phyloP scores from a whole-genome alignment of 2,329 filamentous ascomycete species.

The Tolypocladium tundrense region DNA sequence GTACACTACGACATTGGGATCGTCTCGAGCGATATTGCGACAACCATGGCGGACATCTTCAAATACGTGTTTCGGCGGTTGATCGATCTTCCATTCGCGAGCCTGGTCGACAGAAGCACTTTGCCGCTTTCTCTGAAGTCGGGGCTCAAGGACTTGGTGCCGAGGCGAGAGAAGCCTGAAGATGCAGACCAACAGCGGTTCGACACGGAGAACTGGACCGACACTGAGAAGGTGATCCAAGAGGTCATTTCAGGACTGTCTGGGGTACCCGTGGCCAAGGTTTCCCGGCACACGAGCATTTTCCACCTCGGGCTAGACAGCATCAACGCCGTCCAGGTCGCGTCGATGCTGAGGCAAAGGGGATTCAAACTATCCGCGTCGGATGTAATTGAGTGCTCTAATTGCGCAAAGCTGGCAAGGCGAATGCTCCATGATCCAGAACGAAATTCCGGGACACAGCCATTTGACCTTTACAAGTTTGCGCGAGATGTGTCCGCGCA shows the following conservation, averaged over 20 bases:
- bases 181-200: conserved; percentile 5
- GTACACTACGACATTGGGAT: conserved; percentile 51
- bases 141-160: conserved; percentile 11
- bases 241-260: conserved; percentile 50
- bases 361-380: conserved; percentile 52
- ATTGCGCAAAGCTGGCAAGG: conserved; percentile 27
- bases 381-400: conserved; percentile 61
- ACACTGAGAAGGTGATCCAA: conserved; percentile 42
- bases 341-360: conserved; percentile 50
- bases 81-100: conserved; percentile 16
- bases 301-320: conserved; percentile 87
- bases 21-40: conserved; percentile 16
- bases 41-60: conserved; percentile 19
- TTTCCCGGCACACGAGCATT: conserved; percentile 58
- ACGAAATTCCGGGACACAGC: background rate
- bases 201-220: conserved; percentile 31
- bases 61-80: conserved; percentile 16
- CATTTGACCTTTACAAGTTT: conserved; percentile 32
- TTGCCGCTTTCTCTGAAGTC: conserved; percentile 12
- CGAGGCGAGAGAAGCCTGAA: conserved; percentile 10
- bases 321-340: conserved; percentile 75
- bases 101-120: conserved; percentile 5
- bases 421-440: conserved; percentile 11
- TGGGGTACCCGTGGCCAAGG: conserved; percentile 32
- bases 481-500: conserved; percentile 17